A percentile compares a stretch with the other conserved stretches of the same genome.
Evolutionary conservation across 305 asterid species (phyloP).

Genomic region (Andrographis paniculata): DNA sequence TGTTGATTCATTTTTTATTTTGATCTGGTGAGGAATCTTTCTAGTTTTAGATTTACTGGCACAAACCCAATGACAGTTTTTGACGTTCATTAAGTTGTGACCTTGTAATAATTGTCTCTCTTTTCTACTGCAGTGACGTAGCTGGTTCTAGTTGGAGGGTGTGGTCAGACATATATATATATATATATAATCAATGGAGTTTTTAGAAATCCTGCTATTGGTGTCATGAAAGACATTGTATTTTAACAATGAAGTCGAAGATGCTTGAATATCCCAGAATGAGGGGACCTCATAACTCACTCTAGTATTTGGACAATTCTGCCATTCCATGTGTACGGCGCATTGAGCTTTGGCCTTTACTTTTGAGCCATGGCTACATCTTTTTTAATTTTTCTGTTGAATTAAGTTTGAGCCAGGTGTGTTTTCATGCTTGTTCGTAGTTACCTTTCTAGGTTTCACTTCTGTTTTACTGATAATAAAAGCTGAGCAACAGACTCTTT

Average conservation of each 20-base stretch:
- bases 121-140: constrained; percentile 17
- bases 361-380: constrained; percentile 19
- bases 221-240: constrained; percentile 18
- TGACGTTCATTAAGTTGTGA: too few relatives aligned
- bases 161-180: too few relatives aligned
- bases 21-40: neutral
- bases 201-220: constrained; percentile 14
- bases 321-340: constrained; percentile 20
- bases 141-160: constrained; percentile 8
- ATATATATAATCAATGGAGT: neutral
- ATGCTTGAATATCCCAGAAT: constrained; percentile 18
- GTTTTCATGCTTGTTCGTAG: constrained; percentile 1
- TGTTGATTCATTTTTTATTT: too few relatives aligned
- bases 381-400: constrained; percentile 12
- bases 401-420: constrained; percentile 13
- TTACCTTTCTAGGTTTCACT: constrained; percentile 6
- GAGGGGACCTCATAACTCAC: constrained; percentile 19
- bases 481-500: too few relatives aligned
- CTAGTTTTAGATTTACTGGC: neutral
- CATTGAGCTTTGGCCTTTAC: constrained; percentile 9
- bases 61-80: too few relatives aligned
- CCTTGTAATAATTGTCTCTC: neutral
- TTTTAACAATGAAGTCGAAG: constrained; percentile 19
- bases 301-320: constrained; percentile 23
- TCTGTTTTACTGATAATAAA: too few relatives aligned